Conservation (phyloP, 148 eudicot genomes). For the Rhododendron kiyosumense region DNA sequence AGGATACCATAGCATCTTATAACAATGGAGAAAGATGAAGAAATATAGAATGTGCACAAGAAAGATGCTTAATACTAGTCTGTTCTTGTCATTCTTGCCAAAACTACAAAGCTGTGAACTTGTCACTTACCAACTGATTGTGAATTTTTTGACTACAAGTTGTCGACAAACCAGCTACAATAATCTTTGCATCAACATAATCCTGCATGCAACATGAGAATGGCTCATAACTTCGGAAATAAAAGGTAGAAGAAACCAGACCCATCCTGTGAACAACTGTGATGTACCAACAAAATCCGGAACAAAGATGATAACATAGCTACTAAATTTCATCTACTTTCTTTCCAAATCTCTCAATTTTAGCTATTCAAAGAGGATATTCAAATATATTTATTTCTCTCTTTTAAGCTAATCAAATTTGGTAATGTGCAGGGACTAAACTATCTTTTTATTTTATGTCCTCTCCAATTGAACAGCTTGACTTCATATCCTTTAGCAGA, state of each 20-base stretch:
- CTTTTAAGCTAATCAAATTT: neutral
- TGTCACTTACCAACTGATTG: conserved; percentile 77
- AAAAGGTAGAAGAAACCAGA: conserved; percentile 2
- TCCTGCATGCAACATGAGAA: conserved; percentile 50
- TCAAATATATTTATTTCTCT: neutral
- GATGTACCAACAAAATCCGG: neutral
- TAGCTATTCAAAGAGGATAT: neutral
- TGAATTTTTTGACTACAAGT: conserved; percentile 99
- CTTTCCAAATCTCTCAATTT: neutral
- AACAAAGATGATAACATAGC: neutral
- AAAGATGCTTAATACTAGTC: neutral
- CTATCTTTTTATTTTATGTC: no score
- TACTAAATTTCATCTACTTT: neutral
- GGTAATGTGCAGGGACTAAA: neutral
- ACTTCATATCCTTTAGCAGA: neutral
- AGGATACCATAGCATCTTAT: neutral
- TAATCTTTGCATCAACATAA: conserved; percentile 66
- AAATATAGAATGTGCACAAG: neutral
- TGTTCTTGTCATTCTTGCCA: neutral
- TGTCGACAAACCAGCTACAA: conserved; percentile 89
- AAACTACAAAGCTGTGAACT: neutral
- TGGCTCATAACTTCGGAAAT: neutral
- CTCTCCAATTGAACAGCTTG: no score
- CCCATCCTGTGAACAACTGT: neutral
- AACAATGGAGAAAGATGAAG: neutral